phyloP scores from a whole-genome alignment of 2,329 filamentous ascomycete genomes.

The Paecilomyces formosus region DNA sequence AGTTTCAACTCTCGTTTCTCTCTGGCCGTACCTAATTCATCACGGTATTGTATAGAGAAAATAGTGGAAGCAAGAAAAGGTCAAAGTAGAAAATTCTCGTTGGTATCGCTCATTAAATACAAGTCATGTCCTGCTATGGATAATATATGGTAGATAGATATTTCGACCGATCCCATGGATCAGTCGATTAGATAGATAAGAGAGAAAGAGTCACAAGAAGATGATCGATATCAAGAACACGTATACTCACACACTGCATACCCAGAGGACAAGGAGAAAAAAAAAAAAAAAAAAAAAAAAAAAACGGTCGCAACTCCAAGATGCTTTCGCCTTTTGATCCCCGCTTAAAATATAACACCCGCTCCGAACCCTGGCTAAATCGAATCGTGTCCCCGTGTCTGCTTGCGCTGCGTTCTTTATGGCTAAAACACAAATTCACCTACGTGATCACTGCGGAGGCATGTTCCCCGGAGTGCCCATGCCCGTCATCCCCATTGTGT shows the following conservation, averaged over 20 bases:
- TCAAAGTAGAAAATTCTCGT: not conserved
- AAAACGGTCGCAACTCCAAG: not conserved
- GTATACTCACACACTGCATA: no score
- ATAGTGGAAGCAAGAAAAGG: not conserved
- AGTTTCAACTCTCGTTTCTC: no score
- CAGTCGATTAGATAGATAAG: no score
- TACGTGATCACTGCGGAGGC: not conserved
- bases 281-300: not conserved
- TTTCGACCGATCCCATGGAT: no score
- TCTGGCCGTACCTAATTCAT: no score
- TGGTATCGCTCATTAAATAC: not conserved
- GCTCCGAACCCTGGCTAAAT: not conserved
- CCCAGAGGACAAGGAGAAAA: no score
- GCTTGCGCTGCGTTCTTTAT: not conserved
- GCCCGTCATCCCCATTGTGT: slow-evolving; percentile 17
- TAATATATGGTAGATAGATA: not conserved
- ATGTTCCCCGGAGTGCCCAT: slow-evolving; percentile 4
- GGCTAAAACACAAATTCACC: not conserved
- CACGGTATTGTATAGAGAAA: not conserved
- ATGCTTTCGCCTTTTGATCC: not conserved
- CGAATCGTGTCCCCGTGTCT: not conserved
- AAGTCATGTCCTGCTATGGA: not conserved
- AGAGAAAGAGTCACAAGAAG: not conserved
- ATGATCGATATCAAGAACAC: not conserved
- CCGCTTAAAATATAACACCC: not conserved